These are phyloP conservation scores for Rossbeevera mucosa DNA, from an alignment of 768 basidiomycete genomes.

Conservation along the genomic window DNA sequence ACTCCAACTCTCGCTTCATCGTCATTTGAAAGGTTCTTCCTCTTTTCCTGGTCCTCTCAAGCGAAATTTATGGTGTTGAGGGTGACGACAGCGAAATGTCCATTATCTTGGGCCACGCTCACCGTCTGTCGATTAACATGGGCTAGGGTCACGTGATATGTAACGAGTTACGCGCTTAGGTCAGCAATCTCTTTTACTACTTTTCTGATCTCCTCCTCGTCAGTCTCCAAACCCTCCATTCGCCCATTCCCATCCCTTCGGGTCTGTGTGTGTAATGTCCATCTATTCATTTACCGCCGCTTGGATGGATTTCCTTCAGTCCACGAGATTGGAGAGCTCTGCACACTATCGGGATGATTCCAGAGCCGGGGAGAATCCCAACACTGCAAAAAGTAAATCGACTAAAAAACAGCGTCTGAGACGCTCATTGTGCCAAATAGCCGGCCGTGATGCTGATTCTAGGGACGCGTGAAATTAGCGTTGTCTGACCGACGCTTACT, in stretches of 20 bases:
- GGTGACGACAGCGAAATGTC: constrained; percentile 27
- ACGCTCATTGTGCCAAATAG: too few species aligned
- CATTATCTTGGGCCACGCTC: constrained; percentile 31
- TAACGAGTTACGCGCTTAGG: neutral
- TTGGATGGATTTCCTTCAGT: constrained; percentile 67
- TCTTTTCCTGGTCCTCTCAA: constrained; percentile 20
- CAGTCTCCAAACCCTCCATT: constrained; percentile 71
- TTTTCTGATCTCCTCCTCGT: constrained; percentile 45
- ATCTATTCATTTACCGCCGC: constrained; percentile 62
- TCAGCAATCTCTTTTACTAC: too few species aligned
- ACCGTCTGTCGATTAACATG: constrained; percentile 15
- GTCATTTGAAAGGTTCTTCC: constrained; percentile 27
- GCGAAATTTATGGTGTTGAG: constrained; percentile 24
- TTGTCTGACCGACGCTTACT: too few species aligned
- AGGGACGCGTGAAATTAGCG: too few species aligned
- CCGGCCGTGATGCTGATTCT: too few species aligned
- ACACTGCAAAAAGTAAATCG: too few species aligned
- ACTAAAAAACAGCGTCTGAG: too few species aligned
- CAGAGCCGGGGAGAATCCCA: constrained; percentile 67
- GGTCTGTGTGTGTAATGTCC: constrained; percentile 48
- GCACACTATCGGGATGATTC: constrained; percentile 54
- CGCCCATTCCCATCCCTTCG: constrained; percentile 68
- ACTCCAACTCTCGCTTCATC: constrained; percentile 51
- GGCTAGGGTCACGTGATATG: constrained; percentile 28
- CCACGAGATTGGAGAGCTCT: constrained; percentile 50